Base-by-base conservation (phyloP, 768 basidiomycete species). In the Mycena sanguinolenta region DNA sequence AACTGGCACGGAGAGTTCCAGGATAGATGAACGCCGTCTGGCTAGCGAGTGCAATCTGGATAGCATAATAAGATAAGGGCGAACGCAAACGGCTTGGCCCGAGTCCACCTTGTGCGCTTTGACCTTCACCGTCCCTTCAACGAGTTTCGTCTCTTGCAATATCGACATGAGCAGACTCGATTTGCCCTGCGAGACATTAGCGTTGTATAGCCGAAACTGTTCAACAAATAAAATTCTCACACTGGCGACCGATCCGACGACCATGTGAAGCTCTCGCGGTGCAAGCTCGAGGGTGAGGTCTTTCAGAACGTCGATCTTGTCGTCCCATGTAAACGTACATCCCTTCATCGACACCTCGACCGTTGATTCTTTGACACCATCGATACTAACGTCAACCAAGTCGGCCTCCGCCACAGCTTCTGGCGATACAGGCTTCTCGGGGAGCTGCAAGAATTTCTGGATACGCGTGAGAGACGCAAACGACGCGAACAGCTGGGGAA, bases 131-230 rank as follows among this genome's bases (percentile, higher is more conserved):
- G 7, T 42, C 1, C 69, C 69, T 21, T 44, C 30, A 14, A 44
- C 58, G 5, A 58, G 50, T 9, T 17, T 58, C 58, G 63, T 70
- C 50, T 70, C 69, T 28, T 25, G 58, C 50, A 70, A 25, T 44
- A 70, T 59, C 69, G 69, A 70, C 69, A 70, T 70, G 4, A 70
- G 63, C 16, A 70, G 69, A 17, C 69, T 70, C n/a, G 69, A 70
- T 60, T 70, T 70, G 16, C 69, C 69, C 69, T 70, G 55, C 44
- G 53, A 3, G 3, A 14, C 44, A 34, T 44, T 10, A 34, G 19
- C 17, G 14, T 25, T 21, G 7, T 30, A 21, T 25, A 19, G 7
- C 30, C 10, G 25, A 50, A 28, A 46, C 44, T 46, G 44, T 17
- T n/a, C 12, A 25, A 49, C 16, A 5, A 30, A n/a, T 17, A 57